Base-by-base conservation (phyloP, 75 land plant species). In the Cryptomeria japonica region DNA sequence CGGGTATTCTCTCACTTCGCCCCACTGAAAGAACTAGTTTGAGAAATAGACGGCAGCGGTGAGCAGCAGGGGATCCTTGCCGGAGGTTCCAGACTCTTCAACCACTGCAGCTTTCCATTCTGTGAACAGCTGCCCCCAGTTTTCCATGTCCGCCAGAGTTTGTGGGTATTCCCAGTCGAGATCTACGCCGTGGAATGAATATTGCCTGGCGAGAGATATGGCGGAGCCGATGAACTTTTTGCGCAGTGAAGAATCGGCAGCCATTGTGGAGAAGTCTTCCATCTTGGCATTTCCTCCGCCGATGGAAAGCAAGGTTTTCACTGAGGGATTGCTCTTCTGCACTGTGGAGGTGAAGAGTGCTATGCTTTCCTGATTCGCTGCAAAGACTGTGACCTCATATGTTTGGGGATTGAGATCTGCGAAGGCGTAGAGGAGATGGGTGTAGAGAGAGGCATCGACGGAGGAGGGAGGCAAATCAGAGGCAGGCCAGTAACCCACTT, bases 221-320 rank as follows among this genome's bases (percentile, higher is more conserved):
- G 55, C 16, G 16, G 55, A 51, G 55, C 14, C 55, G 16, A 68
- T 68, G 72, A 68, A 68, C 31, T 28, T 68, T 68, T 28, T 68
- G 1, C 72, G 25, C 0, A 28, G 31, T 28, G 72, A 25, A 8
- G 72, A 22, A 8, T 68, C 31, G 72, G 72, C 72, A 5, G 72
- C 72, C 72, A 68, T 68, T 1, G 72, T 8, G 0, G 72, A 14
- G 72, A 68, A 68, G 72, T 28, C 72, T 31, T 25, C 72, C n/a
- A 68, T 86, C 0, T 51, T 51, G 16, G 55, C 14, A 14, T 51
- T 51, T 14, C 91, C 94, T 31, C 95, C 94, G 3, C 96, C 96
- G 44, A 96, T 93, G 87, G 97, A 96, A 87, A 93, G 86, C 19
- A 96, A 91, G 37, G 96, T 84, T 56, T 87, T 91, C 6, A 90